Evolutionary conservation across 805 yeast species (phyloP), one percentile per base, ranked within the genome.

Genomic region (Lachancea fermentati): DNA sequence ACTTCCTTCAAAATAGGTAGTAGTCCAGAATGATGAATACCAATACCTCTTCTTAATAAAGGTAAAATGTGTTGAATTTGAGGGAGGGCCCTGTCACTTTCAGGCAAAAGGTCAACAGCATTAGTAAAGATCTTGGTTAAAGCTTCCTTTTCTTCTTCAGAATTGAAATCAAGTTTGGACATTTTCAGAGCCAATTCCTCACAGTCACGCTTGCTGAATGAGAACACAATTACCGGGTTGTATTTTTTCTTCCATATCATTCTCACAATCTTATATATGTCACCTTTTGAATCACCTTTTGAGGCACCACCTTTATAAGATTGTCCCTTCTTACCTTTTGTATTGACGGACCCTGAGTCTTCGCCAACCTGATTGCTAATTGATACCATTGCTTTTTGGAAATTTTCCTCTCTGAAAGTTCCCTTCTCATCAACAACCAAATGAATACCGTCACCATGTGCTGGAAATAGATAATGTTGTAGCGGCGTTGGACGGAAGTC

Each of bases 401-500:
- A 93, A 61, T 91, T 93, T 56, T 93, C 98, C 63, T 93, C 99
- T 54, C 97, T 77, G 64, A 93, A 93, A 4, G 84, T 78, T 32
- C 97, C 89, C 68, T 91, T 89, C 66, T 93, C 99, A 60, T 93
- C 99, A 33, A 93, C 97, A 12, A 93, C 99, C 50, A 93, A 72
- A 63, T 93, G 95, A 43, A 93, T 93, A 45, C 99, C 99, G 60
- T 86, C 95, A 42, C 98, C 97, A 42, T 89, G 94, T n/a, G 96
- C 94, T 19, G 99, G 98, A 70, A 93, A 93, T 39, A 93, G 68
- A 56, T 93, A 93, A 67, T 93, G 99, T 63, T 93, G 99, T 51
- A 93, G 70, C 1, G 99, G 99, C 5, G 99, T 93, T 29, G 99
- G 99, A 63, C 99, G 81, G 75, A 91, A 93, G 67, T 93, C 96